Conservation (phyloP, 2,329 filamentous ascomycete species). For the Coleophoma eucalyptorum region DNA sequence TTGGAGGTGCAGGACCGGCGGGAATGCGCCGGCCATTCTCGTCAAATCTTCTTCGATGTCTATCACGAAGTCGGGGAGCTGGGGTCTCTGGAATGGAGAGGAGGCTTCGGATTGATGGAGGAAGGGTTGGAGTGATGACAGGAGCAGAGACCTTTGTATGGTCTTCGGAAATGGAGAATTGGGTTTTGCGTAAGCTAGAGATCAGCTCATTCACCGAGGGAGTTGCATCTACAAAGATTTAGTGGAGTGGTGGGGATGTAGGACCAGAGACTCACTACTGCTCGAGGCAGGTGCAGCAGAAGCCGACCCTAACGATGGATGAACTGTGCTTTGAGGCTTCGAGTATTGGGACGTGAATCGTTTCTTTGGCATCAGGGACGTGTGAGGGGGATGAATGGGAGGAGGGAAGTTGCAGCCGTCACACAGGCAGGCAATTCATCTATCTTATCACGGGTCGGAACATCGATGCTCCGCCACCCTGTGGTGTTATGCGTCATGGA, state of each 20-base stretch:
- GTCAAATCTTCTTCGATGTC: constrained; percentile 37
- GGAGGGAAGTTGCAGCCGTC: too few species aligned
- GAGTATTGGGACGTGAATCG: constrained; percentile 50
- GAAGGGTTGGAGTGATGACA: constrained; percentile 44
- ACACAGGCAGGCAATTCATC: too few species aligned
- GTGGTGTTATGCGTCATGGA: too few species aligned
- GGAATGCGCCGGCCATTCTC: constrained; percentile 46
- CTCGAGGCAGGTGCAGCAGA: constrained; percentile 26
- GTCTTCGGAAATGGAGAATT: constrained; percentile 23
- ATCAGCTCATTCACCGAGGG: constrained; percentile 57
- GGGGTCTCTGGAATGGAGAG: constrained; percentile 57
- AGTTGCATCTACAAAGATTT: constrained; percentile 19
- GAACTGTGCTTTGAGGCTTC: constrained; percentile 53
- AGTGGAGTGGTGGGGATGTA: background rate
- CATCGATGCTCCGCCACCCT: too few species aligned
- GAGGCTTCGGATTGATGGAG: constrained; percentile 54
- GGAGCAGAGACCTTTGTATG: constrained; percentile 25
- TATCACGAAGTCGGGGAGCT: constrained; percentile 40
- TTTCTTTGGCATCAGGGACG: constrained; percentile 57
- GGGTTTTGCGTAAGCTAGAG: constrained; percentile 48
- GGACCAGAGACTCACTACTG: constrained; percentile 10
- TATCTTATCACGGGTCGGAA: too few species aligned
- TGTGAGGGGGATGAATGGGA: too few species aligned
- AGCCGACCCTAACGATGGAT: constrained; percentile 42
- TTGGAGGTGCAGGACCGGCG: constrained; percentile 55